A percentile compares a stretch with the other conserved stretches of the same genome.
Evolutionary conservation across 208 protist genomes (phyloP).

Genomic region (Trypanosoma conorhini): DNA sequence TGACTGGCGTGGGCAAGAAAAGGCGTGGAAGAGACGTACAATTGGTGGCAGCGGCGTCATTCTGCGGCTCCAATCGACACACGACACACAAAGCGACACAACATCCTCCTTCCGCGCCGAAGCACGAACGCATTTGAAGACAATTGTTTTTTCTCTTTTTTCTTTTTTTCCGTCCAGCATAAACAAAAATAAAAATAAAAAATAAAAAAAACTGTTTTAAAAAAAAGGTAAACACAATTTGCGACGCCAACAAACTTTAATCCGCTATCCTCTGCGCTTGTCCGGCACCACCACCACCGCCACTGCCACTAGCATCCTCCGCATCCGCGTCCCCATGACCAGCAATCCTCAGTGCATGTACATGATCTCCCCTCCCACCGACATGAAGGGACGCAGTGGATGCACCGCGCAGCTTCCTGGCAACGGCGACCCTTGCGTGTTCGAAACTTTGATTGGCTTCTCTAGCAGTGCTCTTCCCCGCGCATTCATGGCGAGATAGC

Average conservation of each 20-base stretch:
- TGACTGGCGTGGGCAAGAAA: slow-evolving; percentile 4
- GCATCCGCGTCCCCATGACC: not conserved
- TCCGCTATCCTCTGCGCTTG: not conserved
- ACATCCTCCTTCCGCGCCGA: not conserved
- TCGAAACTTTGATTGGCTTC: slow-evolving; percentile 42
- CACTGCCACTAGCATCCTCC: not conserved
- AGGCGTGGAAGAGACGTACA: slow-evolving; percentile 21
- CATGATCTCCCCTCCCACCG: slow-evolving; percentile 76
- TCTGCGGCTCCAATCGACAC: not conserved
- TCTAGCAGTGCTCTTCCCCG: slow-evolving; percentile 60
- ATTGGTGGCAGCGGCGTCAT: not conserved
- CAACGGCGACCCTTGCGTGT: slow-evolving; percentile 30
- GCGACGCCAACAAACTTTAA: not conserved
- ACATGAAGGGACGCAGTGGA: slow-evolving; percentile 74
- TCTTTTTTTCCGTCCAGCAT: not conserved
- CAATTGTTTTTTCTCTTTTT: too few relatives aligned
- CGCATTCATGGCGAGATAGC: slow-evolving; percentile 73
- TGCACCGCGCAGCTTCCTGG: slow-evolving; percentile 64
- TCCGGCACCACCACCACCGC: not conserved
- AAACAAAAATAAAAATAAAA: slow-evolving; percentile 24
- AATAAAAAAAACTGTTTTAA: slow-evolving; percentile 7
- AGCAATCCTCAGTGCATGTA: slow-evolving; percentile 42
- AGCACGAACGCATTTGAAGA: not conserved
- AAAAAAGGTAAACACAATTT: slow-evolving; percentile 17
- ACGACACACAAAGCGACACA: not conserved